Evolutionary conservation across 805 yeast species (phyloP), one percentile per base, ranked within the genome.

Genomic region (Kazachstania taianensis): DNA sequence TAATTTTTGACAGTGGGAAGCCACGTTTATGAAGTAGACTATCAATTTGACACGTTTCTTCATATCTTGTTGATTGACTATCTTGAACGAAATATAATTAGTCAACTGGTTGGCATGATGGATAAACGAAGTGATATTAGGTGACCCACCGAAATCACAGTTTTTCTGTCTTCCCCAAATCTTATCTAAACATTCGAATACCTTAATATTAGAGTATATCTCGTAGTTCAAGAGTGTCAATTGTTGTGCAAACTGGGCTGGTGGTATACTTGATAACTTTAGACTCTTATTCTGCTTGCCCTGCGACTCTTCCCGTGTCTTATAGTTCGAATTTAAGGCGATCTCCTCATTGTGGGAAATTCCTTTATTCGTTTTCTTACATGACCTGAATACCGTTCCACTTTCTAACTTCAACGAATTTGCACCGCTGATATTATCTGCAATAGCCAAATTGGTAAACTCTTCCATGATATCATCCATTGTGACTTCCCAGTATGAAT

Each of bases 221-320:
- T 68, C 70, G 50, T 76, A 81, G 53, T 85, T 95, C 37, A 77
- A 66, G n/a, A 84, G 54, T 0, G 95, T 82, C 35, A 89, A 58
- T 57, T 89, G 96, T 36, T 87, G 67, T 0, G 96, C 96, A 45
- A 87, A 67, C 41, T 78, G 89, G 32, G 70, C 60, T 23, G 83
- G 72, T 44, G 81, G 86, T 35, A 85, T 71, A 35, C 81, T 92
- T 38, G 72, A 55, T 22, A 80, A 57, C 45, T 71, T 78, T 41
- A 69, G 44, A 47, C 63, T 64, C 31, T 67, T 59, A 5, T n/a
- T 16, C 2, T 10, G 4, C 20, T 18, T 17, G 6, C 13, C 27
- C 13, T 13, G 14, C 13, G 29, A 26, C 25, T n/a, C 8, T 9
- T 22, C 25, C 25, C 12, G 12, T 4, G 25, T 22, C 8, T n/a